A percentile compares a stretch with the other conserved stretches of the same genome.
These are phyloP conservation scores for sorghum (Sorghum bicolor) DNA, from an alignment of 176 grass and related monocot genomes.

Conservation along the genomic window Sorghum_bicolor_NCBIv3 NC_012873.2:2053501-2054000, in stretches of 20 bases:
- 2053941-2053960: constrained; percentile 62
- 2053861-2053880: constrained; percentile 56
- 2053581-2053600: background rate
- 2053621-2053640: background rate
- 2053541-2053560: constrained; percentile 53
- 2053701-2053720: background rate
- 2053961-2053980: constrained; percentile 43
- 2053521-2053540: constrained; percentile 30
- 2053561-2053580: constrained; percentile 8
- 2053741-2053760: constrained; percentile 76
- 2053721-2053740: background rate
- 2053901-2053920: constrained; percentile 54
- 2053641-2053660: constrained; percentile 18
- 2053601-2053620: constrained; percentile 16
- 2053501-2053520: background rate
- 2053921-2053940: constrained; percentile 60
- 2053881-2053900: constrained; percentile 90
- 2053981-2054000: constrained; percentile 73
- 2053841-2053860: constrained; percentile 18
- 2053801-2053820: constrained; percentile 58
- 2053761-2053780: constrained; percentile 48
- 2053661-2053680: constrained; percentile 53
- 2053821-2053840: constrained; percentile 49
- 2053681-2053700: constrained; percentile 56
- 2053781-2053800: constrained; percentile 47